phyloP scores from a whole-genome alignment of 2,329 filamentous ascomycete genomes.

The Colletotrichum chlorophyti region DNA sequence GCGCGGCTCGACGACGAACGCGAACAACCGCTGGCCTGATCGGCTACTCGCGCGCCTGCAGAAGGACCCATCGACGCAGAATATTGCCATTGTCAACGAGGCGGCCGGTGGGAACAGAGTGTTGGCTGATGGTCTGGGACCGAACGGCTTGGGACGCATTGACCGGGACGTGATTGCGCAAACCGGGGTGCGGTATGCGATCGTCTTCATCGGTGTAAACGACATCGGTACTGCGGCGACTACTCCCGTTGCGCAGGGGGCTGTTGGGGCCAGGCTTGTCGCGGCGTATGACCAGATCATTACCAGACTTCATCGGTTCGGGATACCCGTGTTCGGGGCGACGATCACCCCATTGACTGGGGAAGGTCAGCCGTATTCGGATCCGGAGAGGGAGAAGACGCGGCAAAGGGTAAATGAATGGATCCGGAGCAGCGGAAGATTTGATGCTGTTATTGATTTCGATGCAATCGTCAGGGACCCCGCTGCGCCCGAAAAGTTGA shows the following conservation, averaged over 20 bases:
- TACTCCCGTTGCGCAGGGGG: conserved; percentile 48
- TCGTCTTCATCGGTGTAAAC: conserved; percentile 70
- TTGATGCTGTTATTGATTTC: conserved; percentile 69
- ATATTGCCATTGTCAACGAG: conserved; percentile 62
- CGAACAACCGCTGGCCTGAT: conserved; percentile 58
- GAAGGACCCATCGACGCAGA: conserved; percentile 40
- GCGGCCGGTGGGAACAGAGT: conserved; percentile 70
- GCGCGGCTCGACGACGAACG: conserved; percentile 63
- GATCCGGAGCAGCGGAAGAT: conserved; percentile 60
- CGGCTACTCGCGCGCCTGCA: conserved; percentile 52
- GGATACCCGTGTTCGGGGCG: conserved; percentile 62
- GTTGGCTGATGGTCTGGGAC: conserved; percentile 64
- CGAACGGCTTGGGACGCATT: conserved; percentile 61
- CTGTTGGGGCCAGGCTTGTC: conserved; percentile 55
- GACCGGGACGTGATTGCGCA: conserved; percentile 67
- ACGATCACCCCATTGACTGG: conserved; percentile 55
- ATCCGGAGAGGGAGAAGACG: conserved; percentile 58
- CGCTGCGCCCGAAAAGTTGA: conserved; percentile 49
- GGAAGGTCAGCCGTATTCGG: conserved; percentile 58
- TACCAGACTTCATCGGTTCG: conserved; percentile 55
- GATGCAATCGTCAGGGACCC: conserved; percentile 60
- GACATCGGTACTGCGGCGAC: conserved; percentile 63
- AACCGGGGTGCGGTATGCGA: conserved; percentile 57
- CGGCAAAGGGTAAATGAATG: conserved; percentile 63
- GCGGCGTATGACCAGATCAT: conserved; percentile 64